Base-by-base conservation (phyloP, 306 rosid species). In the Ochetophila trinervis region DNA sequence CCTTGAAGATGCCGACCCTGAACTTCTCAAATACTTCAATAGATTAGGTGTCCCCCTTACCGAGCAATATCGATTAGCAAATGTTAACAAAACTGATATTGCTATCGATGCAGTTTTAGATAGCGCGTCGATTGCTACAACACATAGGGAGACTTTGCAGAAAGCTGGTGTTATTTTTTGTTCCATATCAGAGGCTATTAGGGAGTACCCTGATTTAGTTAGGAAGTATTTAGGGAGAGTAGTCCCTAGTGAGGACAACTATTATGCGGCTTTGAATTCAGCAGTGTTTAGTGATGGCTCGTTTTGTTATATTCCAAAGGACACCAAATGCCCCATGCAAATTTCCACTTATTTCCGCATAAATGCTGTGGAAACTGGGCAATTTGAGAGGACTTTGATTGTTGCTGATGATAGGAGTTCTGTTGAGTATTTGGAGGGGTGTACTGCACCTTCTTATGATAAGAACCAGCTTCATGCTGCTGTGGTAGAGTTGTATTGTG, bases 261-360 rank as follows among this genome's bases (percentile, higher is more conserved):
- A 83, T 35, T 91, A 86, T 49, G 96, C 95, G 0, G 91, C 96
- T 0, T 53, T 91, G 76, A 91, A 91, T 65, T 76, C 96, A 0
- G 97, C 97, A 0, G 97, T 91, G 40, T 91, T 91, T 56, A 88
- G 96, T 30, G 97, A 91, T 57, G 97, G 97, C 0, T 91, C 97
- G 0, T 91, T 91, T 79, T 86, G 94, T 63, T 91, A 88, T 55
- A 80, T 91, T 13, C 96, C 97, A 0, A 88, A 86, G 52, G 89
- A 81, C 57, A 85, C 89, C 0, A 88, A 84, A 72, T 91, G 97
- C 45, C 97, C 97, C 11, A 86, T 91, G 97, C 97, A 88, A 66
- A 88, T 91, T 36, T 86, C 95, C 0, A 91, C 97, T 16, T 88
- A 91, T 49, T 91, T 91, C 36, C 81, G 97, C 23, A 91, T 91